phyloP scores from a whole-genome alignment of 2,329 filamentous ascomycete genomes.

The Gaeumannomyces tritici region DNA sequence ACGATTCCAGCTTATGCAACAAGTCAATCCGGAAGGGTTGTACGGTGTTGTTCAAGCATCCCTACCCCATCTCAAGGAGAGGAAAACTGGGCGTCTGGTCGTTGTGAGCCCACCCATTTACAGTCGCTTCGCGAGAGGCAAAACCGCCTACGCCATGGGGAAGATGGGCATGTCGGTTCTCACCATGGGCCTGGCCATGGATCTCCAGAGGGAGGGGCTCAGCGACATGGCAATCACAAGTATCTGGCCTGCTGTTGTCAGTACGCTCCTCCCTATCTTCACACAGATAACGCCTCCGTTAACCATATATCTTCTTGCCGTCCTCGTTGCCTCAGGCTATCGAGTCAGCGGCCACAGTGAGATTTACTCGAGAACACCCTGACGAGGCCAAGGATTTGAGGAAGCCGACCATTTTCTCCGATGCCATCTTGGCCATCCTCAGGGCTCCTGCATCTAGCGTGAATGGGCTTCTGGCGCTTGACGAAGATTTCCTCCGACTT shows the following conservation, averaged over 20 bases:
- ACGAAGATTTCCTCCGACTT: slow-evolving; percentile 70
- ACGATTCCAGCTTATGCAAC: slow-evolving; percentile 71
- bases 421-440: slow-evolving; percentile 68
- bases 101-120: slow-evolving; percentile 82
- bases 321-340: slow-evolving; percentile 38
- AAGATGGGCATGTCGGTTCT: slow-evolving; percentile 78
- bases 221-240: slow-evolving; percentile 66
- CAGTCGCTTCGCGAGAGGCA: slow-evolving; percentile 73
- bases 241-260: slow-evolving; percentile 70
- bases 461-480: slow-evolving; percentile 63
- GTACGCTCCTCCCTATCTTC: slow-evolving; percentile 16
- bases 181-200: slow-evolving; percentile 75
- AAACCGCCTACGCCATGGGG: slow-evolving; percentile 72
- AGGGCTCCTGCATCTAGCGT: slow-evolving; percentile 46
- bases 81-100: slow-evolving; percentile 56
- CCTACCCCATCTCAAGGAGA: slow-evolving; percentile 52
- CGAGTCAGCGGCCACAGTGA: slow-evolving; percentile 63
- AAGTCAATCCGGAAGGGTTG: slow-evolving; percentile 64
- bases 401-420: slow-evolving; percentile 65
- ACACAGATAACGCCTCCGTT: not conserved
- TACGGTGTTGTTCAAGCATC: slow-evolving; percentile 62
- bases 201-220: slow-evolving; percentile 59
- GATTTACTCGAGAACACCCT: slow-evolving; percentile 33
- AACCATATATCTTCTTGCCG: not conserved
- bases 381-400: slow-evolving; percentile 49